These are phyloP conservation scores for Pleurotus djamor DNA, from an alignment of 768 basidiomycete genomes.

Conservation along the genomic window DNA sequence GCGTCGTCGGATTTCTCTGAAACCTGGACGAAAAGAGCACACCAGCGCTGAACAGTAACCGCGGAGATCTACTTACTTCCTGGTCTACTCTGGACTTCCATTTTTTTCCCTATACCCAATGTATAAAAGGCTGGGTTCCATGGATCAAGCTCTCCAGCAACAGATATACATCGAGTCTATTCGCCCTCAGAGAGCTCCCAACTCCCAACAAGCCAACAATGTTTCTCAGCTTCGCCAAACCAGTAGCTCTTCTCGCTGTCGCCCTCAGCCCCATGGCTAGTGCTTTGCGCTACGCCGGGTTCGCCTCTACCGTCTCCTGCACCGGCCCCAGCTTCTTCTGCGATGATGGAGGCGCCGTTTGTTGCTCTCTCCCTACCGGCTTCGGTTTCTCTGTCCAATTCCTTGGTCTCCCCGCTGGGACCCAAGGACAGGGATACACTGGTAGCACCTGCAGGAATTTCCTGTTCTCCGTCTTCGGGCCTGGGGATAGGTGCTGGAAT, in stretches of 20 bases:
- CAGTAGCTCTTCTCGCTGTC: neutral
- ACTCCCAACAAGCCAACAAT: neutral
- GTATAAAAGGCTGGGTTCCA: neutral
- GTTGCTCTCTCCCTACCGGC: conserved; percentile 5
- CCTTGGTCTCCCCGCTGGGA: conserved; percentile 1
- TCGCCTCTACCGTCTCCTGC: conserved; percentile 2
- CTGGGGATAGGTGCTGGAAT: neutral
- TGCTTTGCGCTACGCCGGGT: conserved; percentile 1
- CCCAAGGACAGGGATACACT: conserved; percentile 7
- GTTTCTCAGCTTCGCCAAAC: neutral
- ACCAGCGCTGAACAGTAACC: neutral
- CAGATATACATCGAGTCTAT: neutral
- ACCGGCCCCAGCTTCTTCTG: conserved; percentile 3
- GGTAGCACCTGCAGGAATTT: conserved; percentile 1
- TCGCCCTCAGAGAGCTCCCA: neutral
- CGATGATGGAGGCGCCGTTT: neutral
- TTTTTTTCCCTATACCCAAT: neutral
- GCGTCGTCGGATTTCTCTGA: neutral
- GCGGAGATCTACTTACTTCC: neutral
- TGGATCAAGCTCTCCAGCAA: neutral
- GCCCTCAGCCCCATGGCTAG: conserved; percentile 1
- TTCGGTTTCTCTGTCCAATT: conserved; percentile 7
- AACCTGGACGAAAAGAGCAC: neutral
- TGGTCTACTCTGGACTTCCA: neutral
- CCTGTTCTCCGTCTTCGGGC: conserved; percentile 3